These are phyloP conservation scores for Populus hybrid DNA, from an alignment of 441 rosid species.

Conservation along the genomic window DNA sequence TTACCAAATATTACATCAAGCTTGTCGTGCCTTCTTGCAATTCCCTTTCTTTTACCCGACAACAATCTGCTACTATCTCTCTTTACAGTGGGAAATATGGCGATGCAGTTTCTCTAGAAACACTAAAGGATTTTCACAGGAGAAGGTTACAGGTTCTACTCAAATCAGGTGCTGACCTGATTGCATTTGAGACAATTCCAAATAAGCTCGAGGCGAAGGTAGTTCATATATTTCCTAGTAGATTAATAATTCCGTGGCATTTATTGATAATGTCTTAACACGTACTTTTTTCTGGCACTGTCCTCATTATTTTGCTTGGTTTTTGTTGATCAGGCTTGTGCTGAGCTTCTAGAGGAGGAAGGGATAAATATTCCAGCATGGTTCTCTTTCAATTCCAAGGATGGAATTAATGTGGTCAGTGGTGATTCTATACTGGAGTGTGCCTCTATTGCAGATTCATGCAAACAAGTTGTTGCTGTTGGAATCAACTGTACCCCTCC, in stretches of 20 bases:
- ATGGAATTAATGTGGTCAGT: conserved; percentile 63
- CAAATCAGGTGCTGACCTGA: conserved; percentile 64
- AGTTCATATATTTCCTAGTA: background rate
- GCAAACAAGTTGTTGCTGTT: conserved; percentile 65
- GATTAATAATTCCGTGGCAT: background rate
- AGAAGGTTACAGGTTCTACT: conserved; percentile 74
- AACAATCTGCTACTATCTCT: background rate
- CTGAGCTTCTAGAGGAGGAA: conserved; percentile 77
- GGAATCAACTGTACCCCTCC: conserved; percentile 93
- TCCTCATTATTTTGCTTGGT: background rate
- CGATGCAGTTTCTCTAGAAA: conserved; percentile 49
- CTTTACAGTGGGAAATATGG: conserved; percentile 61
- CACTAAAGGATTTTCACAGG: conserved; percentile 83
- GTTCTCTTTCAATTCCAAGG: conserved; percentile 77
- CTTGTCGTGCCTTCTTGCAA: background rate
- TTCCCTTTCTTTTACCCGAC: background rate
- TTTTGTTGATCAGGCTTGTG: conserved; percentile 54
- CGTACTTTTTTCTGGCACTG: background rate
- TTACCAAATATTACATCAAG: background rate
- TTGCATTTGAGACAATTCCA: conserved; percentile 89
- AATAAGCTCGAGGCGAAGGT: conserved; percentile 91
- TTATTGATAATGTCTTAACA: too few relatives aligned
- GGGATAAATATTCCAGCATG: conserved; percentile 63
- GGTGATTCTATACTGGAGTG: conserved; percentile 74
- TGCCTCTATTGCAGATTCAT: conserved; percentile 68